Conservation (phyloP, 1,284 basidiomycete genomes). For the Boletus sp. region DNA sequence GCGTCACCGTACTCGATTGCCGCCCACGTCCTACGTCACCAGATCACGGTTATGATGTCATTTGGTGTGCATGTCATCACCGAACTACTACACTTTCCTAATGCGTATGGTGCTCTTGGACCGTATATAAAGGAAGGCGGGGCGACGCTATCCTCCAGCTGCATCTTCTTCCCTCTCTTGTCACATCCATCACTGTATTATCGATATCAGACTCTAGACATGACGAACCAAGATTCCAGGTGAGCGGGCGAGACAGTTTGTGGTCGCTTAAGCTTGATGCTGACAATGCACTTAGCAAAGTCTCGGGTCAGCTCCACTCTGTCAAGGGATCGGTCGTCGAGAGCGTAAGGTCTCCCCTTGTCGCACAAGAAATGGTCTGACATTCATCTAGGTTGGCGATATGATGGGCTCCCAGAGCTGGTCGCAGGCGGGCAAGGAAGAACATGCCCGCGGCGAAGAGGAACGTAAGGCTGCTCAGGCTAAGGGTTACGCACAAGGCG, state of each 20-base stretch:
- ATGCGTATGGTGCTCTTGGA: slow-evolving; percentile 23
- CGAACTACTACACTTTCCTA: slow-evolving; percentile 29
- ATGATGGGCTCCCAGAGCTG: slow-evolving; percentile 46
- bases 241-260: slow-evolving; percentile 8
- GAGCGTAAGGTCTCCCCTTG: slow-evolving; percentile 32
- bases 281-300: slow-evolving; percentile 45
- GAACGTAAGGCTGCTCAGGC: slow-evolving; percentile 57
- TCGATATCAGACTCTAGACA: not conserved
- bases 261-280: not conserved
- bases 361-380: not conserved
- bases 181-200: not conserved
- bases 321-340: slow-evolving; percentile 62
- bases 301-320: slow-evolving; percentile 61
- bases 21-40: slow-evolving; percentile 22
- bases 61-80: slow-evolving; percentile 22
- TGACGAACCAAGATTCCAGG: slow-evolving; percentile 32
- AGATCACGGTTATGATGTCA: slow-evolving; percentile 31
- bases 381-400: slow-evolving; percentile 43
- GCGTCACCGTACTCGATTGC: slow-evolving; percentile 10
- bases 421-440: slow-evolving; percentile 59
- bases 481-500: slow-evolving; percentile 58
- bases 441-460: slow-evolving; percentile 64
- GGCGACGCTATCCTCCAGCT: not conserved
- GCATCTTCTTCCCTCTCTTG: slow-evolving; percentile 1
- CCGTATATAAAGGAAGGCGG: slow-evolving; percentile 29